phyloP scores from a whole-genome alignment of 164 flowering plant genomes.

The Platanus orientalis region DNA sequence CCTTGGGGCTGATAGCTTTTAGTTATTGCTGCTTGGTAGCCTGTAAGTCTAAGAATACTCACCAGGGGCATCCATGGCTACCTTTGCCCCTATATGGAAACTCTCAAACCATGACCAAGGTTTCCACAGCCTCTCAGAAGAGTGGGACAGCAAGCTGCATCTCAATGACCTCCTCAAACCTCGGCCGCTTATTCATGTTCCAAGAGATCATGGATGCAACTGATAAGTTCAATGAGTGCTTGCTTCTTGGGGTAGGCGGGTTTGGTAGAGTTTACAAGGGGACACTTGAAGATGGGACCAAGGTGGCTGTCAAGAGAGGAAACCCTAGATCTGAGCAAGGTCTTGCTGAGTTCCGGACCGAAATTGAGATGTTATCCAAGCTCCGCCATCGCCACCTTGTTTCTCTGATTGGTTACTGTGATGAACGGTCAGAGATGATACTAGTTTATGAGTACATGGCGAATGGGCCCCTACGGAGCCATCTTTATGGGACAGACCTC shows the following conservation, averaged over 20 bases:
- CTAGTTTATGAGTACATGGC: slow-evolving; percentile 27
- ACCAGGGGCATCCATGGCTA: slow-evolving; percentile 15
- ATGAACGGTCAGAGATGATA: slow-evolving; percentile 24
- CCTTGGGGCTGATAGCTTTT: slow-evolving; percentile 6
- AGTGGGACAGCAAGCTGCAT: slow-evolving; percentile 22
- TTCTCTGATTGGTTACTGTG: slow-evolving; percentile 26
- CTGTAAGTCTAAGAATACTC: slow-evolving; percentile 12
- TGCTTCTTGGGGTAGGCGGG: slow-evolving; percentile 24
- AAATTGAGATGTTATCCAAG: slow-evolving; percentile 24
- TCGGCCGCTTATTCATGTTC: slow-evolving; percentile 21
- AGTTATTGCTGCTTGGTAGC: slow-evolving; percentile 14
- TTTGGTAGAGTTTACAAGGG: slow-evolving; percentile 25
- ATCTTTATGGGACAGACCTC: slow-evolving; percentile 21
- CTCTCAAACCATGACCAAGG: slow-evolving; percentile 21
- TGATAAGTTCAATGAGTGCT: slow-evolving; percentile 17
- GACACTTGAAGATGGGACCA: slow-evolving; percentile 22
- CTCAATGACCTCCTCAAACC: slow-evolving; percentile 13
- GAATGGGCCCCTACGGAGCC: slow-evolving; percentile 25
- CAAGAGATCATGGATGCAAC: slow-evolving; percentile 27
- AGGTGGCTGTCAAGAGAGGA: slow-evolving; percentile 24
- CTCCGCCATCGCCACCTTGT: slow-evolving; percentile 28
- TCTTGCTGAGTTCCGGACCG: slow-evolving; percentile 22
- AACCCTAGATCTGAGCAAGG: slow-evolving; percentile 25
- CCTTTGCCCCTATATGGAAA: slow-evolving; percentile 18
- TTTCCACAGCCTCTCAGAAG: slow-evolving; percentile 15